Percentiles rank a stretch among this genome's conserved stretches.
These are phyloP conservation scores for Podospora tetraspora DNA, from an alignment of 495 filamentous ascomycete species.

Conservation along the genomic window DNA sequence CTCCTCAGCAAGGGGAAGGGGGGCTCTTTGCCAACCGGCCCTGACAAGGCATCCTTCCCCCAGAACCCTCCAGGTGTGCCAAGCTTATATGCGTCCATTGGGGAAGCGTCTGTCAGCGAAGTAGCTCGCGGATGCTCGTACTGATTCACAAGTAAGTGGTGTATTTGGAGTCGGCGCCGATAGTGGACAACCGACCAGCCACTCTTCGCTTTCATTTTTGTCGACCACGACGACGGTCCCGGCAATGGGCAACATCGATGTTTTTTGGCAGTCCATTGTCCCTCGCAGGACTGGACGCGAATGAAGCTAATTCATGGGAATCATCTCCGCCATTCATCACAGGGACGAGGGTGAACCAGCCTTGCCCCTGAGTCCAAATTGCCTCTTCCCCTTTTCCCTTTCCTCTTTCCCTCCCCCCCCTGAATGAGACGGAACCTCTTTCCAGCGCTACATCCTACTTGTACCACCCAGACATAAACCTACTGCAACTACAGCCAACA, in stretches of 20 bases:
- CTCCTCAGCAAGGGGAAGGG: background rate
- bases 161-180: background rate
- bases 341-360: background rate
- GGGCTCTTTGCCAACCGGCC: background rate
- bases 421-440: background rate
- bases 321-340: background rate
- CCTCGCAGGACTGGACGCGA: background rate
- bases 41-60: background rate
- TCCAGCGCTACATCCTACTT: background rate
- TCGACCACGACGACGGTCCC: background rate
- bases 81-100: background rate
- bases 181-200: background rate
- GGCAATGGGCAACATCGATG: too few relatives aligned
- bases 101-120: background rate
- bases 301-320: background rate
- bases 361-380: background rate
- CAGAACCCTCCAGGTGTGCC: background rate
- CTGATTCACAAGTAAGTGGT: background rate
- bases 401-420: background rate
- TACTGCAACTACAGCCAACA: background rate
- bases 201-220: background rate
- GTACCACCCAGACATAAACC: background rate
- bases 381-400: background rate
- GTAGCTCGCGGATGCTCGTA: background rate
- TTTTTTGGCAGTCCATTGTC: background rate